Conservation (phyloP, 495 filamentous ascomycete genomes). For the Tetracladium marchalianum region DNA sequence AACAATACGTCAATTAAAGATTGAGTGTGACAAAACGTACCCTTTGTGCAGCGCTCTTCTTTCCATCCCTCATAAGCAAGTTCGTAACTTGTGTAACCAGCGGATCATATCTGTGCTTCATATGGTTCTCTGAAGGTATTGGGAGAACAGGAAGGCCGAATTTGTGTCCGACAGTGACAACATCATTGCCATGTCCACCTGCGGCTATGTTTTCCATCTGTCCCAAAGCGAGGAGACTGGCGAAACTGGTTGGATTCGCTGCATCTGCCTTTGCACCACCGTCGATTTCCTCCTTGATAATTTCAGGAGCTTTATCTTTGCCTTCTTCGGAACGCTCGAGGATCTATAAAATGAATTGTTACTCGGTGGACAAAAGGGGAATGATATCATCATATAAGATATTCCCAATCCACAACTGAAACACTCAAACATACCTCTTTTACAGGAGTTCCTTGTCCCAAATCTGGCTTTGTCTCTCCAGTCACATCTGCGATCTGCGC, state of each 20-base stretch:
- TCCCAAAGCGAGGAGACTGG: constrained; percentile 13
- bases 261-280: constrained; percentile 1
- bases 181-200: constrained; percentile 19
- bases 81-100: constrained; percentile 79
- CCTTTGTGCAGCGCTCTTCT: constrained; percentile 71
- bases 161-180: constrained; percentile 47
- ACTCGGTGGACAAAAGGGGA: constrained; percentile 1
- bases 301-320: constrained; percentile 55
- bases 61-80: constrained; percentile 82
- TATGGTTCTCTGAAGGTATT: constrained; percentile 47
- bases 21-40: constrained; percentile 35
- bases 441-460: constrained; percentile 56
- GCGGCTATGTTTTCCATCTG: constrained; percentile 16
- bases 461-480: constrained; percentile 43
- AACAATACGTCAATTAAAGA: constrained; percentile 12
- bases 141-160: constrained; percentile 62
- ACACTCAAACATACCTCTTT: constrained; percentile 41
- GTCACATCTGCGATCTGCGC: constrained; percentile 44
- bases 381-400: constrained; percentile 4
- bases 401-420: neutral
- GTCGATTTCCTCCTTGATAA: constrained; percentile 48
- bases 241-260: constrained; percentile 17
- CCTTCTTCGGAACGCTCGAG: constrained; percentile 52
- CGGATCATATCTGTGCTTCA: constrained; percentile 71
- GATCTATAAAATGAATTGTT: constrained; percentile 35